A percentile compares a stretch with the other conserved stretches of the same genome.
phyloP scores from a whole-genome alignment of 306 rosid species.

The Vachellia pachyceras region DNA sequence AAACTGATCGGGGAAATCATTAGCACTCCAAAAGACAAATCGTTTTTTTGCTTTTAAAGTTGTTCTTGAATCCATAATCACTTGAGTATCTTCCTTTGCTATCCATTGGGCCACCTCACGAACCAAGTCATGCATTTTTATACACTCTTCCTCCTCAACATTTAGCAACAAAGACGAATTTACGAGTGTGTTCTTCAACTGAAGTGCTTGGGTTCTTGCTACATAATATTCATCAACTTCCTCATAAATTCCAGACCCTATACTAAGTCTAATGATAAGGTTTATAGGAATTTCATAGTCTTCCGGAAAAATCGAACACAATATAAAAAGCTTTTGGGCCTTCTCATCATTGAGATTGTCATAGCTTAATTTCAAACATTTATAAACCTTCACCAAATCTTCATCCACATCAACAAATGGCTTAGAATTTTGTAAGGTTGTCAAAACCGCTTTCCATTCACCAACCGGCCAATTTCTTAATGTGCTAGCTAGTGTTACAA shows the following conservation, averaged over 20 bases:
- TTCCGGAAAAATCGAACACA: slow-evolving; percentile 38
- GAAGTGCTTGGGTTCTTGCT: background rate
- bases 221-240: background rate
- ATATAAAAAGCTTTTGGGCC: slow-evolving; percentile 21
- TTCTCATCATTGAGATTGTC: slow-evolving; percentile 16
- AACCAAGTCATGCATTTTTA: slow-evolving; percentile 43
- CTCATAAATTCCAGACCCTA: slow-evolving; percentile 6
- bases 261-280: background rate
- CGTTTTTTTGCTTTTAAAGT: background rate
- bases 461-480: background rate
- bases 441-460: background rate
- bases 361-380: slow-evolving; percentile 29
- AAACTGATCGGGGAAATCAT: background rate
- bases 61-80: background rate
- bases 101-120: slow-evolving; percentile 20
- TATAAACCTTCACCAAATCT: slow-evolving; percentile 17
- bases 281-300: background rate
- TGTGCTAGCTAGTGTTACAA: background rate
- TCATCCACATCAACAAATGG: slow-evolving; percentile 9
- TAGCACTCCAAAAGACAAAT: background rate
- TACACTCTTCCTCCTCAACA: background rate
- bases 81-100: background rate
- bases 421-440: background rate
- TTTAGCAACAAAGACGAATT: slow-evolving; percentile 22
- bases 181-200: background rate